Conservation (phyloP, 306 rosid genomes). For the Cucumis cinereus region DNA sequence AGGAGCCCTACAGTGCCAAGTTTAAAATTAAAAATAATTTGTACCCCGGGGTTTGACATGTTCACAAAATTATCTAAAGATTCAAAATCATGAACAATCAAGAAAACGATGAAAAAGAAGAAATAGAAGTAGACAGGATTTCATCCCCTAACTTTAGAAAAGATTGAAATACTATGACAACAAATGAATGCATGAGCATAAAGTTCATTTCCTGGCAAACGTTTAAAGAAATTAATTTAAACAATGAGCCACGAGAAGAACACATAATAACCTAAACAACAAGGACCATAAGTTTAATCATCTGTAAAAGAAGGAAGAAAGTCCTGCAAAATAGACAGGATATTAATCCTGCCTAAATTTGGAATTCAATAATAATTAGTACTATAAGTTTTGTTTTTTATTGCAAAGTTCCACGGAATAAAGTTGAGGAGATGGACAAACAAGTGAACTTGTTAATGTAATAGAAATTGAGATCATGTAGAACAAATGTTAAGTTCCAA, state of each 20-base stretch:
- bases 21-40: not conserved
- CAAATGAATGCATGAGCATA: not conserved
- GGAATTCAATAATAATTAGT: not conserved
- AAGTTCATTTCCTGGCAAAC: not conserved
- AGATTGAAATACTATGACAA: not conserved
- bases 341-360: not conserved
- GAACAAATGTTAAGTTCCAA: not conserved
- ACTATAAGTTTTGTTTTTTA: not conserved
- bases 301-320: not conserved
- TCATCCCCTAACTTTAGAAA: not conserved
- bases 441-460: not conserved
- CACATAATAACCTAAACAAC: not conserved
- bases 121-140: not conserved
- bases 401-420: not conserved
- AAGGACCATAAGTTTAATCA: not conserved
- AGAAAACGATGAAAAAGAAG: not conserved
- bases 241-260: not conserved
- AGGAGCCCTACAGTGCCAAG: conserved; percentile 29
- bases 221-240: not conserved
- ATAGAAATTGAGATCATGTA: not conserved
- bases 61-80: not conserved
- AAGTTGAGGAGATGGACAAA: not conserved
- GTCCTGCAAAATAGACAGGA: not conserved
- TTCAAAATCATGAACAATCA: not conserved
- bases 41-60: not conserved